Conservation (phyloP, 2,329 filamentous ascomycete species). For the Septoria petroselini region DNA sequence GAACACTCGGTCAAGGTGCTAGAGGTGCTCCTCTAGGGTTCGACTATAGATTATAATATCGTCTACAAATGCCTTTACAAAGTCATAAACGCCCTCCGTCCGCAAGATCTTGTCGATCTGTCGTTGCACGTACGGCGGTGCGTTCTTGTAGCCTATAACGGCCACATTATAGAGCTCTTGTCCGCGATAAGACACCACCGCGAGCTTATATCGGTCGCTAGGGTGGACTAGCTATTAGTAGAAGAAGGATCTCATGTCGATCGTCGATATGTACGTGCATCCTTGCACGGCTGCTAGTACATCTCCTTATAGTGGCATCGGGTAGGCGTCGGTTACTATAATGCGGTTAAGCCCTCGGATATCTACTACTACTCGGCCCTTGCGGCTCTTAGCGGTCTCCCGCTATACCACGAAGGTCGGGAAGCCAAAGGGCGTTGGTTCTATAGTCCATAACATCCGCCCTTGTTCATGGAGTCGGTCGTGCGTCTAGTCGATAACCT, state of each 20-base stretch:
- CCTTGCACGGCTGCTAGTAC: neutral
- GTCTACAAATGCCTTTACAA: slow-evolving; percentile 1
- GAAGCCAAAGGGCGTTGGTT: too few species aligned
- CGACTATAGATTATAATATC: slow-evolving; percentile 2
- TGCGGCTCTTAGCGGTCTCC: too few species aligned
- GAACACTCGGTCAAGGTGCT: neutral
- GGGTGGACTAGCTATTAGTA: neutral
- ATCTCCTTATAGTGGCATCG: neutral
- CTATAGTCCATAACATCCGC: too few species aligned
- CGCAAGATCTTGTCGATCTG: neutral
- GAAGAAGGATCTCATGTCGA: neutral
- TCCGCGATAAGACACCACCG: neutral
- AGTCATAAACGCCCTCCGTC: neutral
- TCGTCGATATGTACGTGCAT: neutral
- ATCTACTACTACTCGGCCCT: neutral
- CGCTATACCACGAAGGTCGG: too few species aligned
- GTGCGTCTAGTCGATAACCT: too few species aligned
- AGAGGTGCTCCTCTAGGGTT: neutral
- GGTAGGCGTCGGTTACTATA: neutral
- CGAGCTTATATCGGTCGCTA: neutral
- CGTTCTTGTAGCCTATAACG: neutral
- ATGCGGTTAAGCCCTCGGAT: slow-evolving; percentile 1
- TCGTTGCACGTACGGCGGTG: neutral
- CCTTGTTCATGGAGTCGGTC: too few species aligned
- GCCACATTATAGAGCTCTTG: neutral